Percentiles rank a stretch among this genome's conserved stretches.
These are phyloP conservation scores for Shiraia bambusicola DNA, from an alignment of 2,329 filamentous ascomycete genomes.

Conservation along the genomic window DNA sequence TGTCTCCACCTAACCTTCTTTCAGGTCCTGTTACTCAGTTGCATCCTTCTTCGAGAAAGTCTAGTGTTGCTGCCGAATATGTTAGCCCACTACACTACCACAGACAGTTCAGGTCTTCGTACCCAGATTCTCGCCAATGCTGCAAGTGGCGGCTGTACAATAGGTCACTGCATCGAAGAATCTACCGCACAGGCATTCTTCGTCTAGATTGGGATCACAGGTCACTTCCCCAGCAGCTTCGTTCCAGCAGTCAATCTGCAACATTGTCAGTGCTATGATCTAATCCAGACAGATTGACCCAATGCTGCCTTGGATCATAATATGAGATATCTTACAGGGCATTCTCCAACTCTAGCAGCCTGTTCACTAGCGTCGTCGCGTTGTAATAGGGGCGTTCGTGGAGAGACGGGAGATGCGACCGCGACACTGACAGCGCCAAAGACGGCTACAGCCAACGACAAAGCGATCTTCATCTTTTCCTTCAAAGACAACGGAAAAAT, in stretches of 20 bases:
- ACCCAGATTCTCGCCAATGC: constrained; percentile 35
- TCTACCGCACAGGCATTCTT: constrained; percentile 34
- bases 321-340: constrained; percentile 24
- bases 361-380: constrained; percentile 9
- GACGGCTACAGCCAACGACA: constrained; percentile 16
- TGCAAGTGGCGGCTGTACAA: constrained; percentile 33
- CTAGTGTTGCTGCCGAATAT: constrained; percentile 9
- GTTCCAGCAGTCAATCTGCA: constrained; percentile 38
- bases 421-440: constrained; percentile 14
- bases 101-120: constrained; percentile 7
- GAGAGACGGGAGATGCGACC: constrained; percentile 23
- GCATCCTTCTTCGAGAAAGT: constrained; percentile 12
- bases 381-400: constrained; percentile 3
- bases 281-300: background rate
- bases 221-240: constrained; percentile 26
- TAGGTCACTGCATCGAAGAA: constrained; percentile 37
- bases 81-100: constrained; percentile 1
- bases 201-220: constrained; percentile 36
- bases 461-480: constrained; percentile 18
- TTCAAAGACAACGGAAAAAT: too few relatives aligned
- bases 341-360: constrained; percentile 24
- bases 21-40: background rate
- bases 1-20: too few relatives aligned
- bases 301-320: background rate
- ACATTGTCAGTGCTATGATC: background rate